Evolutionary conservation across 768 basidiomycete genomes (phyloP).

Genomic region (Porphyrellus cyaneotinctus): DNA sequence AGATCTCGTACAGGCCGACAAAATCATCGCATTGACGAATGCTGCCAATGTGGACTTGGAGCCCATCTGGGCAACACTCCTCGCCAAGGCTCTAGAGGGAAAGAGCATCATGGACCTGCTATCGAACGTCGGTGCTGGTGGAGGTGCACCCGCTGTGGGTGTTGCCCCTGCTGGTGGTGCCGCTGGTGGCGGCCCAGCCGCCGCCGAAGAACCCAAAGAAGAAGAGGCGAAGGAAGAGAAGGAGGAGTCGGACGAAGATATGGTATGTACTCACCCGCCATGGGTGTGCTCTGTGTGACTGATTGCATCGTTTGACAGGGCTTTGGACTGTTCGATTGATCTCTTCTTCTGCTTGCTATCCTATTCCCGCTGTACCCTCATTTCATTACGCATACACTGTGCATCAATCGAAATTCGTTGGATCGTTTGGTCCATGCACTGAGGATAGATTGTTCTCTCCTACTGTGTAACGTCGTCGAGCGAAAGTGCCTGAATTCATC

Average conservation of each 20-base stretch:
- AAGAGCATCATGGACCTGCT: conserved; percentile 96
- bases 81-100: conserved; percentile 96
- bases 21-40: conserved; percentile 78
- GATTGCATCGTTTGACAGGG: conserved; percentile 49
- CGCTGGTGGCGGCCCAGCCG: conserved; percentile 56
- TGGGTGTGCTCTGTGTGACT: background rate
- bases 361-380: conserved; percentile 25
- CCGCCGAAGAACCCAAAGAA: conserved; percentile 72
- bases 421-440: conserved; percentile 16
- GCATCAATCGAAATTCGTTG: conserved; percentile 23
- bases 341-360: conserved; percentile 20
- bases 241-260: conserved; percentile 54
- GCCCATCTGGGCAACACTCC: conserved; percentile 95
- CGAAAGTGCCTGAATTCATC: too few species aligned
- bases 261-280: background rate
- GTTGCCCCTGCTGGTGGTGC: conserved; percentile 48
- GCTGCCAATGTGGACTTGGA: conserved; percentile 87
- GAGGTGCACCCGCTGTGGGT: conserved; percentile 73
- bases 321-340: conserved; percentile 95
- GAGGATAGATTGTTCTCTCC: background rate
- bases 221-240: conserved; percentile 86
- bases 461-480: too few species aligned
- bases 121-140: conserved; percentile 91
- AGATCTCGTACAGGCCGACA: conserved; percentile 66
- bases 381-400: conserved; percentile 15